Base-by-base conservation (phyloP, 805 yeast species). In the Sugiyamaella lignohabitans region DNA sequence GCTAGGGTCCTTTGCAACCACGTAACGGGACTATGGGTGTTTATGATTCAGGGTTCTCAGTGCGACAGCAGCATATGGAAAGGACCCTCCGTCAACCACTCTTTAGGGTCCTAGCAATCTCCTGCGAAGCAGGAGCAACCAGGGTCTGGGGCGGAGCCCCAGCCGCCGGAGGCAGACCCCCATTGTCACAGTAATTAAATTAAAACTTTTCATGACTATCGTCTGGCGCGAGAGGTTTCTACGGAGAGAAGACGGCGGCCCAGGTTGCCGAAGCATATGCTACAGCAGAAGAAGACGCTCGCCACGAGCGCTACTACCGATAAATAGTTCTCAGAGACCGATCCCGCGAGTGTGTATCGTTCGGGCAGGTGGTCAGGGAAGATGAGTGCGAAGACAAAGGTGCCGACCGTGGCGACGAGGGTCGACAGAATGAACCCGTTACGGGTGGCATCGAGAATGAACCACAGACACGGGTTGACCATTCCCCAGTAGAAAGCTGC, bases 381-480 rank as follows among this genome's bases (percentile, higher is more conserved):
- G 34, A 50, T 38, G 20, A 50, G 42, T 4, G 64, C 62, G 23
- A 61, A 54, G 4, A 53, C 48, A 6, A 46, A 49, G 2, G 68
- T 53, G 40, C 69, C 68, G 3, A 57, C 45, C 4, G 62, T 50
- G 8, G 70, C 60, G 2, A 63, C 53, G 21, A 54, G 43, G 4
- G 63, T 53, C 4, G 68, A 62, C 16, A 64, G 50, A 3, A 54
- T 49, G 45, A 69, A 61, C 20, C 73, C 73, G 51, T 60, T 60
- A 14, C 59, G 43, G 4, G 71, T 60, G 19, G 61, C 56, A 46
- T 69, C 72, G 29, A 66, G 51, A 5, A 67, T 56, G 42, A 57
- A 62, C 73, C 73, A 69, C 47, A 69, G 49, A 21, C 61, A 59
- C 10, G 73, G 73, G 48, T 63, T 66, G 16, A 66, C 59, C 40